These are phyloP conservation scores for Mortierella sp. DNA, from an alignment of 371 early-diverging fungal species.

Conservation along the genomic window DNA sequence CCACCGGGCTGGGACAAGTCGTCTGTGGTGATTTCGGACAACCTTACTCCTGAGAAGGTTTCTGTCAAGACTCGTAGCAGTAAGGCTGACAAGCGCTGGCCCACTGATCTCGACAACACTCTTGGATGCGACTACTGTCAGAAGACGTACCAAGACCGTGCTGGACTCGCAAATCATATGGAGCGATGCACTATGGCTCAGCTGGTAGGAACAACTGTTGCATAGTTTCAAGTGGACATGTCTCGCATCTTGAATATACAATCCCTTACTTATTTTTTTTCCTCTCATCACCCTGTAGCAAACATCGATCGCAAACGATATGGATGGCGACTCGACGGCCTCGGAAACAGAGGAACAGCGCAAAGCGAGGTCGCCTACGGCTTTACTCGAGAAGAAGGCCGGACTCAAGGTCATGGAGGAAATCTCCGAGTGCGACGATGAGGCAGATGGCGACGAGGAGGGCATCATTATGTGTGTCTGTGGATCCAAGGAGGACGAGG, in stretches of 20 bases:
- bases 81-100: slow-evolving; percentile 15
- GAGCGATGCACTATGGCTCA: slow-evolving; percentile 60
- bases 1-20: slow-evolving; percentile 45
- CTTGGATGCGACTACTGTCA: slow-evolving; percentile 63
- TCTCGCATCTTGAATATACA: too few species aligned
- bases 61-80: background rate
- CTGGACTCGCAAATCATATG: slow-evolving; percentile 61
- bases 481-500: slow-evolving; percentile 64
- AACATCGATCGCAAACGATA: slow-evolving; percentile 27
- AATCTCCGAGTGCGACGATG: slow-evolving; percentile 25
- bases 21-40: slow-evolving; percentile 17
- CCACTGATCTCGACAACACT: slow-evolving; percentile 24
- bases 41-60: background rate
- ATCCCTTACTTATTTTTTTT: background rate
- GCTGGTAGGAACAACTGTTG: slow-evolving; percentile 30
- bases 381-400: background rate
- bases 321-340: slow-evolving; percentile 40
- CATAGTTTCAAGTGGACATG: background rate
- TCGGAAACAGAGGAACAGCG: slow-evolving; percentile 55
- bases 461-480: slow-evolving; percentile 66
- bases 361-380: slow-evolving; percentile 25
- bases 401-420: slow-evolving; percentile 15
- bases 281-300: slow-evolving; percentile 3
- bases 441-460: slow-evolving; percentile 40
- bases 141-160: slow-evolving; percentile 63